Evolutionary conservation across 2,329 filamentous ascomycete genomes (phyloP).

Genomic region (Trichoderma asperellum): DNA sequence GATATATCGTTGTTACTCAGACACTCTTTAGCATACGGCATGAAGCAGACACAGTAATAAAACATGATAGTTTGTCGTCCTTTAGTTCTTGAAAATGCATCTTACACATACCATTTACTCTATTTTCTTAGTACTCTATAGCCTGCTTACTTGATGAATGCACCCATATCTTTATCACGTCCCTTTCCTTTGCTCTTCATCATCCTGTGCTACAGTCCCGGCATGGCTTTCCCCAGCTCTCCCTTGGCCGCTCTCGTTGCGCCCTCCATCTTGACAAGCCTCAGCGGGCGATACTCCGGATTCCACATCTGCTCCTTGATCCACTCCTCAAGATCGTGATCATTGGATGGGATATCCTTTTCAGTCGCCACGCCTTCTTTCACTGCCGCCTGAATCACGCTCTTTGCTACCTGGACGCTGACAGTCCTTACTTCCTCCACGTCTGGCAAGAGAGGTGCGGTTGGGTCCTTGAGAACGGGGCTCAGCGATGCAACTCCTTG

Average conservation of each 20-base stretch:
- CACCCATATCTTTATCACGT: background rate
- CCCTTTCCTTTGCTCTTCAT: background rate
- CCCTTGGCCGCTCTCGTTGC: conserved; percentile 61
- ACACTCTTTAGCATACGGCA: background rate
- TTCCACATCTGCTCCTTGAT: conserved; percentile 82
- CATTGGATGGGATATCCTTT: conserved; percentile 62
- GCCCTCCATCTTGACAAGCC: conserved; percentile 54
- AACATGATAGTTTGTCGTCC: no score
- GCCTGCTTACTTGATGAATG: background rate
- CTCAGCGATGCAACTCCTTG: conserved; percentile 72
- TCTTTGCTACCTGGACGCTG: conserved; percentile 75
- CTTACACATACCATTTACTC: background rate
- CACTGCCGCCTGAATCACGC: conserved; percentile 72
- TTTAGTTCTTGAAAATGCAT: background rate
- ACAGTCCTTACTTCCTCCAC: conserved; percentile 74
- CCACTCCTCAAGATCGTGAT: conserved; percentile 68
- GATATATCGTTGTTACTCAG: background rate
- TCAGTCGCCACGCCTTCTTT: conserved; percentile 70
- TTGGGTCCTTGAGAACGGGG: conserved; percentile 67
- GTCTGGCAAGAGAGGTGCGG: conserved; percentile 72
- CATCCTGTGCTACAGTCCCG: conserved; percentile 33
- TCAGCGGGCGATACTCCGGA: conserved; percentile 67
- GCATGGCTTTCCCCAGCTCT: conserved; percentile 39
- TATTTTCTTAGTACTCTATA: background rate
- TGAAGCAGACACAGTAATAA: background rate